Percentiles rank a stretch among this genome's conserved stretches.
These are phyloP conservation scores for Neophaeococcomyces mojaviensis DNA, from an alignment of 2,329 filamentous ascomycete genomes.

Conservation along the genomic window DNA sequence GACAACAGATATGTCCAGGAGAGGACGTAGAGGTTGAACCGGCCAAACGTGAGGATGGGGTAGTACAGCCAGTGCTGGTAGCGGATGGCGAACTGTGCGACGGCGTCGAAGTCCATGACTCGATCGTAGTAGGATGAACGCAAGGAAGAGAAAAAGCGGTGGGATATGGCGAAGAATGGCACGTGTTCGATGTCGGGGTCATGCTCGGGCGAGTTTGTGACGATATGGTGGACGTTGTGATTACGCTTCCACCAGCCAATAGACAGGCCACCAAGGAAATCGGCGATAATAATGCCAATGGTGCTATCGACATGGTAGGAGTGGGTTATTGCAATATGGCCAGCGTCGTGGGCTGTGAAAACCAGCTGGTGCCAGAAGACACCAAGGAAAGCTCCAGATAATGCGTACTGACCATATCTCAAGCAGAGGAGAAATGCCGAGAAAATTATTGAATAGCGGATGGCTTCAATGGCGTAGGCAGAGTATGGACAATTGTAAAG, in stretches of 20 bases:
- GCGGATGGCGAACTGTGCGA: conserved; percentile 62
- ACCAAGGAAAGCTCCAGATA: conserved; percentile 68
- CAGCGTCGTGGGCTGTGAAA: conserved; percentile 89
- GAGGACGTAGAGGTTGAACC: conserved; percentile 79
- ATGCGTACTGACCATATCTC: conserved; percentile 56
- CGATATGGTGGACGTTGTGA: conserved; percentile 94
- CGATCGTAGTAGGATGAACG: conserved; percentile 77
- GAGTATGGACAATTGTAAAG: conserved; percentile 79
- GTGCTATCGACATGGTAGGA: conserved; percentile 73
- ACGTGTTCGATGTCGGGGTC: conserved; percentile 92
- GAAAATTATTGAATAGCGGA: conserved; percentile 65
- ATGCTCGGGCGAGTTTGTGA: conserved; percentile 91
- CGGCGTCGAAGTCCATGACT: conserved; percentile 67
- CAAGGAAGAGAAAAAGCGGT: conserved; percentile 66
- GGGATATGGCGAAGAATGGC: conserved; percentile 80
- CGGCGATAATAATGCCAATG: conserved; percentile 83
- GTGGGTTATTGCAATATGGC: conserved; percentile 96
- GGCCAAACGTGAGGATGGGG: conserved; percentile 67
- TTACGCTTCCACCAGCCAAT: conserved; percentile 95
- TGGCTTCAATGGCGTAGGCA: conserved; percentile 67
- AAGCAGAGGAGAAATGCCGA: conserved; percentile 54
- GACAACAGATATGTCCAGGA: conserved; percentile 68
- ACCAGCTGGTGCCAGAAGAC: conserved; percentile 89
- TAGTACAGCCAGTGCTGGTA: conserved; percentile 80
- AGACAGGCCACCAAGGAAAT: conserved; percentile 82